These are phyloP conservation scores for Gremmenia infestans DNA, from an alignment of 2,329 filamentous ascomycete species.

Conservation along the genomic window DNA sequence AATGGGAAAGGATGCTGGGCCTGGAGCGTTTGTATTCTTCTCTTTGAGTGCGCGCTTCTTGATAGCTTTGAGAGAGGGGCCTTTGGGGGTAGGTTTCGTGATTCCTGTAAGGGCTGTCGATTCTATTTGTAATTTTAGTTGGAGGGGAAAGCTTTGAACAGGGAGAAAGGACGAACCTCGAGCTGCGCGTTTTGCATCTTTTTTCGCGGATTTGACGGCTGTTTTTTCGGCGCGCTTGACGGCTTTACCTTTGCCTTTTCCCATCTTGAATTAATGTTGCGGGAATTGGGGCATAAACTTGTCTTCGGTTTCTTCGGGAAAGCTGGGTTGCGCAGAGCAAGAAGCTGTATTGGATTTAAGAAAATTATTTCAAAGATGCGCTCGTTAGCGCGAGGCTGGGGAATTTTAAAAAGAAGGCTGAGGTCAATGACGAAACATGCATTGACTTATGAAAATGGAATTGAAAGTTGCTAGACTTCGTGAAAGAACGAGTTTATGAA, in stretches of 20 bases:
- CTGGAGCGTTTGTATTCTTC: not conserved
- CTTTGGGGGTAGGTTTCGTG: not conserved
- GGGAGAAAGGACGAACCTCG: not conserved
- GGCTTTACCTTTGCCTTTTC: constrained; percentile 18
- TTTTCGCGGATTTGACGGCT: constrained; percentile 8
- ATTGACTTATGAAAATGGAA: too few relatives aligned
- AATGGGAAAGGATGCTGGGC: not conserved
- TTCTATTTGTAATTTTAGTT: not conserved
- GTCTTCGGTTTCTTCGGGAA: not conserved
- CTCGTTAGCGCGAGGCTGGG: constrained; percentile 16
- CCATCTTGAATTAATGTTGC: constrained; percentile 9
- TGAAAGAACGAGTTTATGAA: too few relatives aligned
- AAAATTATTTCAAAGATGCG: constrained; percentile 13
- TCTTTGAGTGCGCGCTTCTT: not conserved
- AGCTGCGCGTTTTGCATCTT: constrained; percentile 7
- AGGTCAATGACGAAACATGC: not conserved
- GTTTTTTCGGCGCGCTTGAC: constrained; percentile 7
- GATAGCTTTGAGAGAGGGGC: too few relatives aligned
- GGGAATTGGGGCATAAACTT: not conserved
- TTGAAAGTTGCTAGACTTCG: too few relatives aligned
- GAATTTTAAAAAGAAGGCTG: not conserved
- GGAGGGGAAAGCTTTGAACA: not conserved
- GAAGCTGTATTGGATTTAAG: constrained; percentile 6
- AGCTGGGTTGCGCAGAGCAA: not conserved
- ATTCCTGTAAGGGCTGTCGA: not conserved